These are phyloP conservation scores for Saccharomycopsis sp. DNA, from an alignment of 805 yeast species.

Conservation along the genomic window DNA sequence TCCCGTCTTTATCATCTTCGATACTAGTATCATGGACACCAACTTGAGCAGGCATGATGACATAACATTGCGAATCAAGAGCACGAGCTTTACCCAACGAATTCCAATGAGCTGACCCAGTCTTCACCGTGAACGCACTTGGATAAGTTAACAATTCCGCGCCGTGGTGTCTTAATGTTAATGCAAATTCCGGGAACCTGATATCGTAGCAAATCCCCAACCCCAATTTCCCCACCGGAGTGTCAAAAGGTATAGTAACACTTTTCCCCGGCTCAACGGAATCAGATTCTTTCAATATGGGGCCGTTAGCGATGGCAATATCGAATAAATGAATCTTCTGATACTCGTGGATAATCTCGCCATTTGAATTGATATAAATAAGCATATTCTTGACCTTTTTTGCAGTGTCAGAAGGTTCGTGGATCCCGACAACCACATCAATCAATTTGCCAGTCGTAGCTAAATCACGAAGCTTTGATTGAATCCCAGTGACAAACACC, in stretches of 20 bases:
- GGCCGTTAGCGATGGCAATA: conserved; percentile 76
- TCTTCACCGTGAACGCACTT: conserved; percentile 85
- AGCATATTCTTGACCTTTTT: conserved; percentile 62
- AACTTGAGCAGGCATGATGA: conserved; percentile 82
- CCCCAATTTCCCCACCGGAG: conserved; percentile 62
- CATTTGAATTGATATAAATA: conserved; percentile 60
- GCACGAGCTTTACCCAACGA: conserved; percentile 77
- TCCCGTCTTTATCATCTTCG: conserved; percentile 26
- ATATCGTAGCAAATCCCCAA: conserved; percentile 79
- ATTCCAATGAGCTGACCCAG: conserved; percentile 91
- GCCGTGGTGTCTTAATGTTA: conserved; percentile 56
- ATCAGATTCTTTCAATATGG: conserved; percentile 66
- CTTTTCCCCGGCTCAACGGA: conserved; percentile 74
- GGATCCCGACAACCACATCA: conserved; percentile 80
- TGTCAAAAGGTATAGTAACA: conserved; percentile 46
- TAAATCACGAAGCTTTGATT: conserved; percentile 37
- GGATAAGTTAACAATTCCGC: conserved; percentile 79
- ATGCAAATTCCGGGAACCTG: conserved; percentile 76
- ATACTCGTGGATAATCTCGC: conserved; percentile 61
- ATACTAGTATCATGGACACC: conserved; percentile 61
- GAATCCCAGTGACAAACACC: conserved; percentile 40
- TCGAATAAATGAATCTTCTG: conserved; percentile 88
- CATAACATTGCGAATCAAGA: conserved; percentile 80
- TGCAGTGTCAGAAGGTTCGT: conserved; percentile 50
- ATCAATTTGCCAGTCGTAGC: conserved; percentile 35